Percentiles rank a stretch among this genome's conserved stretches.
These are phyloP conservation scores for Biscogniauxia sp. DNA, from an alignment of 2,329 filamentous ascomycete species.

Conservation along the genomic window DNA sequence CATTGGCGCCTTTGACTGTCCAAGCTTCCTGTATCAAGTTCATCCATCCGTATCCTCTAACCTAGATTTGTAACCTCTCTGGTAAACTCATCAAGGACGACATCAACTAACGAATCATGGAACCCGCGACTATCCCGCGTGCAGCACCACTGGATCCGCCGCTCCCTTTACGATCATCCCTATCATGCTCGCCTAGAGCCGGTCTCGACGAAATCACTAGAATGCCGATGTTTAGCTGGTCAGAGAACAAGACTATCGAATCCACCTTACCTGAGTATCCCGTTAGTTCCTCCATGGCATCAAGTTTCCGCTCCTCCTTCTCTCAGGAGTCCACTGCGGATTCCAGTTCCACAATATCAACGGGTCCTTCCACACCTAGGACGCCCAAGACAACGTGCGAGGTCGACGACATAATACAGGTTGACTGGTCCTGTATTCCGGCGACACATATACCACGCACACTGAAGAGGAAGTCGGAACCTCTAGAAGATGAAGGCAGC, in stretches of 20 bases:
- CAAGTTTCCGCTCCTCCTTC: constrained; percentile 20
- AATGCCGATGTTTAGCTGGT: background rate
- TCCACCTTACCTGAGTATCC: constrained; percentile 4
- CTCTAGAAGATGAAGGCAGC: constrained; percentile 1
- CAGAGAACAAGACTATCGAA: constrained; percentile 1
- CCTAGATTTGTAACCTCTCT: background rate
- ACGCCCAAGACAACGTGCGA: constrained; percentile 15
- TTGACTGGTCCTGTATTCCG: background rate
- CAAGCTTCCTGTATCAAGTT: constrained; percentile 1
- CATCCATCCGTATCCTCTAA: constrained; percentile 4
- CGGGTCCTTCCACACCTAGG: constrained; percentile 19
- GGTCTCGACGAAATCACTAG: constrained; percentile 5
- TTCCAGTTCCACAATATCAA: constrained; percentile 14
- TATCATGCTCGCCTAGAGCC: constrained; percentile 9
- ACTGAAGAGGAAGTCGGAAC: constrained; percentile 14
- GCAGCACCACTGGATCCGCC: constrained; percentile 1
- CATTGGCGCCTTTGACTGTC: constrained; percentile 10
- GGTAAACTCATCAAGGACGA: constrained; percentile 14
- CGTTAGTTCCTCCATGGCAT: constrained; percentile 16
- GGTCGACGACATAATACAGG: background rate
- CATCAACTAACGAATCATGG: constrained; percentile 14
- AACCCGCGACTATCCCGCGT: constrained; percentile 7
- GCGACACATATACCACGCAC: constrained; percentile 2
- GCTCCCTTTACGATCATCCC: constrained; percentile 6
- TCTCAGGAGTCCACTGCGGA: constrained; percentile 16